Percentiles rank a stretch among this genome's conserved stretches.
Evolutionary conservation across 768 basidiomycete species (phyloP).

Genomic region (Sutorius australiensis): DNA sequence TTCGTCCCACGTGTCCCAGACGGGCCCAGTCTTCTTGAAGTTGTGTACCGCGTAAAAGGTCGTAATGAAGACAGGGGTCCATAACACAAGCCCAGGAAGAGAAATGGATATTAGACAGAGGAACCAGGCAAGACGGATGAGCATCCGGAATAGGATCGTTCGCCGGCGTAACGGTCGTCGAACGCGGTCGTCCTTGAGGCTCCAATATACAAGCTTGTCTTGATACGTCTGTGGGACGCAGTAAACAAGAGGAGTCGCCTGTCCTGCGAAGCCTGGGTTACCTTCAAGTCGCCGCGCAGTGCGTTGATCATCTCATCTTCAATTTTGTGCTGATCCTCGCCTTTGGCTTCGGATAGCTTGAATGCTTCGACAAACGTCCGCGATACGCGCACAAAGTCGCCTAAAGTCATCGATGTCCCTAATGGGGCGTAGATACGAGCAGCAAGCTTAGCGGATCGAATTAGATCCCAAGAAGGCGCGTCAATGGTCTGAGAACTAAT

Average conservation of each 20-base stretch:
- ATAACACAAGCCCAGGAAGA: conserved; percentile 73
- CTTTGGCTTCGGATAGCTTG: conserved; percentile 39
- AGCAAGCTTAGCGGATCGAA: conserved; percentile 73
- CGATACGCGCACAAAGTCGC: conserved; percentile 77
- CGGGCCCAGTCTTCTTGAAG: conserved; percentile 77
- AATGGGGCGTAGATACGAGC: conserved; percentile 80
- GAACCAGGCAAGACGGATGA: conserved; percentile 63
- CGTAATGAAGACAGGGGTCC: conserved; percentile 74
- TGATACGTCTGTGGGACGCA: conserved; percentile 56
- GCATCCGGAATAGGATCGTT: conserved; percentile 59
- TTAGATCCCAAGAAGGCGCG: conserved; percentile 79
- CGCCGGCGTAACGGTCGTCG: conserved; percentile 55
- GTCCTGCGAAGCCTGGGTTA: conserved; percentile 21
- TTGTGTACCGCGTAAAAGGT: conserved; percentile 68
- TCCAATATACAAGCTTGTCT: conserved; percentile 59
- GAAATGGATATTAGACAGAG: conserved; percentile 60
- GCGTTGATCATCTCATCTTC: conserved; percentile 30
- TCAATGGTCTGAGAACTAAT: conserved; percentile 79
- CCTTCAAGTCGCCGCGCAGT: conserved; percentile 58
- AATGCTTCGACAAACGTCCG: conserved; percentile 76
- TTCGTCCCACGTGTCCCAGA: conserved; percentile 86
- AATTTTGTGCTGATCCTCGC: conserved; percentile 22
- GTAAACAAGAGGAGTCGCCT: background rate
- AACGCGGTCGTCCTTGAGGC: conserved; percentile 85
- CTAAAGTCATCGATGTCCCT: conserved; percentile 82